Evolutionary conservation across 306 rosid genomes (phyloP).

Genomic region (Malus orientalis): DNA sequence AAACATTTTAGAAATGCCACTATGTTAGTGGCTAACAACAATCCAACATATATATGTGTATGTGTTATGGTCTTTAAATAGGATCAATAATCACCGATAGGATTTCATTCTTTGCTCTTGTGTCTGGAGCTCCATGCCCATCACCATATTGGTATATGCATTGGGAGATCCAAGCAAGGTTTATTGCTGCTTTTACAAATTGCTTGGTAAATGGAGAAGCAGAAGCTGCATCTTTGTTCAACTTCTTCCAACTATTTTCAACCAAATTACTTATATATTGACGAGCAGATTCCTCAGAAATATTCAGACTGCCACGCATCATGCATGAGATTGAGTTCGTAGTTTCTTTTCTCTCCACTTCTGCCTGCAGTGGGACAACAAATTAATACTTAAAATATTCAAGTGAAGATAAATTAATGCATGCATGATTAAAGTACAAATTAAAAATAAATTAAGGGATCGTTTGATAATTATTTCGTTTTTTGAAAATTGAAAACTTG

Average conservation of each 20-base stretch:
- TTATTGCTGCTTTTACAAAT: conserved; percentile 25
- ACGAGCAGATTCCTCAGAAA: conserved; percentile 22
- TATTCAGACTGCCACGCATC: conserved; percentile 18
- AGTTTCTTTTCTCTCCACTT: conserved; percentile 45
- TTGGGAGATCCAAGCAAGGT: conserved; percentile 34
- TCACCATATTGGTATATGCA: conserved; percentile 50
- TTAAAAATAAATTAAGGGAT: too few species aligned
- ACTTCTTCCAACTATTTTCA: conserved; percentile 37
- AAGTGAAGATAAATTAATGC: too few species aligned
- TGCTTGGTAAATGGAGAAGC: conserved; percentile 25
- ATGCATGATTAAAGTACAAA: too few species aligned
- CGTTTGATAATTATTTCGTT: too few species aligned
- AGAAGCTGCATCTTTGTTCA: conserved; percentile 26
- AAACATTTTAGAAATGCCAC: too few species aligned
- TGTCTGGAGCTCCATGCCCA: conserved; percentile 35
- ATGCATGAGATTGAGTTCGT: conserved; percentile 30
- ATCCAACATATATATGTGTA: too few species aligned
- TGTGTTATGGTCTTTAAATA: not conserved
- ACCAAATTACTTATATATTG: conserved; percentile 4
- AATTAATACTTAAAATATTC: too few species aligned
- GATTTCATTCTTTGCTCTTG: conserved; percentile 19
- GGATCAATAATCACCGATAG: conserved; percentile 35
- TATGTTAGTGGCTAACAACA: too few species aligned
- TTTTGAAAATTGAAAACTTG: too few species aligned
- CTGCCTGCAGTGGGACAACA: conserved; percentile 21